Conservation (phyloP, 108 stramenopile species). For the Cylindrotheca fusiformis region DNA sequence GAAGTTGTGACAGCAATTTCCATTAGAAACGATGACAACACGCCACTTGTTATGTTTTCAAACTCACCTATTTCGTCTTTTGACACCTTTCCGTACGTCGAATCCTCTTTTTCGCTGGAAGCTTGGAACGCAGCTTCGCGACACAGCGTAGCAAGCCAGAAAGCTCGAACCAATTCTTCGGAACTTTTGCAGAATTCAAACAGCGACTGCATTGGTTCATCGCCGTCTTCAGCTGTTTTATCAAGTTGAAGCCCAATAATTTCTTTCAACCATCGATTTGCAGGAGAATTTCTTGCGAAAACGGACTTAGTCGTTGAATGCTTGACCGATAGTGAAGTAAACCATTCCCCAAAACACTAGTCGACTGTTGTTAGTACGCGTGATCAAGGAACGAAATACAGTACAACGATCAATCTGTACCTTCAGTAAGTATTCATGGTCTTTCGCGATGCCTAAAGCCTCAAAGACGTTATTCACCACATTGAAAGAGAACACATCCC, state of each 20-base stretch:
- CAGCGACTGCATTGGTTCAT: constrained; percentile 39
- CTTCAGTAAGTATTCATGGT: constrained; percentile 55
- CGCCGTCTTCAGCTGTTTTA: constrained; percentile 8
- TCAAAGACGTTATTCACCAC: constrained; percentile 62
- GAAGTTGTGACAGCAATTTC: too few relatives aligned
- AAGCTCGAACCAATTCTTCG: constrained; percentile 69
- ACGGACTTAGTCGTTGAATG: constrained; percentile 48
- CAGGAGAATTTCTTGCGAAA: constrained; percentile 53
- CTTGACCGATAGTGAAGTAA: constrained; percentile 44
- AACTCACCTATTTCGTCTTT: constrained; percentile 12
- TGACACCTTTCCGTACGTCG: constrained; percentile 66
- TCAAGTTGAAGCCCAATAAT: constrained; percentile 33
- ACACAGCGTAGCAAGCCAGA: constrained; percentile 66
- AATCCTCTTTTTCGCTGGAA: constrained; percentile 53
- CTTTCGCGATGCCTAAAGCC: constrained; percentile 52
- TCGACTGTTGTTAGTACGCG: too few relatives aligned
- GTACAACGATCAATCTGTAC: too few relatives aligned
- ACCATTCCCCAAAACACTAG: constrained; percentile 81
- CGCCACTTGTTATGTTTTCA: too few relatives aligned
- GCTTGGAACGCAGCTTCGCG: constrained; percentile 54
- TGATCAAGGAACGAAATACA: too few relatives aligned
- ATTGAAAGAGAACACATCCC: constrained; percentile 69
- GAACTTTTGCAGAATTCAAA: constrained; percentile 54
- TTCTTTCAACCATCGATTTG: constrained; percentile 70
- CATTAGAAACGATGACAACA: too few relatives aligned